phyloP scores from a whole-genome alignment of 1,139 yeast species.

The Sugiyamaella pinicola region DNA sequence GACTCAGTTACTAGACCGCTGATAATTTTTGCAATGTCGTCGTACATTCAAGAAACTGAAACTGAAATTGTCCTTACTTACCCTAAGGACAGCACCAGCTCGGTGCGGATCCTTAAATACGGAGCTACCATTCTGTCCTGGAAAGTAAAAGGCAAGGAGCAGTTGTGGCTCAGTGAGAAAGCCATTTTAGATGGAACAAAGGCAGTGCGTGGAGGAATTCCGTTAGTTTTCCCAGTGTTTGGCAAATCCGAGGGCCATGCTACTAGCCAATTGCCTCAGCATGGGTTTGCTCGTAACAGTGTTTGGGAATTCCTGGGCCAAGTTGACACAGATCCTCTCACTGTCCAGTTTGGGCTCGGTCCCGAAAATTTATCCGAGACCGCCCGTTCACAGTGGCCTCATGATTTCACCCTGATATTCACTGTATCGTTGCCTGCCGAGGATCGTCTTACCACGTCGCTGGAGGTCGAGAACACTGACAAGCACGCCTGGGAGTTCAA shows the following conservation, averaged over 20 bases:
- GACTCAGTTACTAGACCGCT: not conserved
- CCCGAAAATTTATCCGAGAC: conserved; percentile 73
- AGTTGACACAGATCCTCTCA: conserved; percentile 57
- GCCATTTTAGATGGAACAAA: conserved; percentile 88
- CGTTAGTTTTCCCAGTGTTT: conserved; percentile 90
- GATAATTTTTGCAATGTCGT: not conserved
- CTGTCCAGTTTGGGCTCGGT: conserved; percentile 86
- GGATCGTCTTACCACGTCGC: conserved; percentile 58
- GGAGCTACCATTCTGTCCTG: conserved; percentile 92
- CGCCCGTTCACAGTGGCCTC: conserved; percentile 58
- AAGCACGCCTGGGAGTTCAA: conserved; percentile 70
- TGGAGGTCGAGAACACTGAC: conserved; percentile 77
- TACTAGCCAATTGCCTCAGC: conserved; percentile 74
- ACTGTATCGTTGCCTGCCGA: conserved; percentile 58
- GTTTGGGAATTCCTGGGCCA: conserved; percentile 94
- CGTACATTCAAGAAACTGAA: conserved; percentile 50
- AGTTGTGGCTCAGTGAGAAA: conserved; percentile 60
- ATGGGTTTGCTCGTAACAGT: conserved; percentile 90
- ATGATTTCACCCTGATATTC: conserved; percentile 76
- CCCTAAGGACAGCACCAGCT: conserved; percentile 55
- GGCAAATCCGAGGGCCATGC: conserved; percentile 59
- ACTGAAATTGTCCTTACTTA: conserved; percentile 63
- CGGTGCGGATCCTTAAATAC: conserved; percentile 68
- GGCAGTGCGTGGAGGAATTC: conserved; percentile 97
- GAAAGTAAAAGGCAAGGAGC: conserved; percentile 71